A percentile compares a stretch with the other conserved stretches of the same genome.
phyloP scores from a whole-genome alignment of 2,329 filamentous ascomycete species.

The Sporothrix phasma region DNA sequence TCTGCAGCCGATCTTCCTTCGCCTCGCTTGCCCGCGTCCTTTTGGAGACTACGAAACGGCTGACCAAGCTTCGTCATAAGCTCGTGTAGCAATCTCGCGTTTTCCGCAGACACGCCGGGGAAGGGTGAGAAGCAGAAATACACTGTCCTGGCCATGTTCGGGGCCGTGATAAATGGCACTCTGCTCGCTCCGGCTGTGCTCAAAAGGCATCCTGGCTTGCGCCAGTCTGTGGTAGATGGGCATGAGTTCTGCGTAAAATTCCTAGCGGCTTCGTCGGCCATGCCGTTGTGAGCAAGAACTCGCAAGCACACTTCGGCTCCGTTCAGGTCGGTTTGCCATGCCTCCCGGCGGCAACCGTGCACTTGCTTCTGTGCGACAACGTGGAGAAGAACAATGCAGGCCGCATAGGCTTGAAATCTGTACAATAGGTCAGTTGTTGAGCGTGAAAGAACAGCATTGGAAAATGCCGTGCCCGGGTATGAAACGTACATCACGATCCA shows the following conservation, averaged over 20 bases:
- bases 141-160: not conserved
- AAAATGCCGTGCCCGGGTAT: too few species aligned
- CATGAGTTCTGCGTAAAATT: conserved; percentile 14
- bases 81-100: conserved; percentile 8
- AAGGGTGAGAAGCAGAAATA: conserved; percentile 12
- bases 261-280: conserved; percentile 9
- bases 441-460: not conserved
- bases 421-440: not conserved
- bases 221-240: conserved; percentile 11
- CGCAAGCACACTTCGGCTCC: conserved; percentile 22
- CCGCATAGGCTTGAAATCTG: conserved; percentile 26
- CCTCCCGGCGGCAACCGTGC: conserved; percentile 20
- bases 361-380: conserved; percentile 25
- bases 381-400: conserved; percentile 26
- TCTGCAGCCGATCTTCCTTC: not conserved
- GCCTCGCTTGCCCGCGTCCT: not conserved
- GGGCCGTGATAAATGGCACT: not conserved
- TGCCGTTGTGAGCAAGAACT: conserved; percentile 14
- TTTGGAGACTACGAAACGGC: conserved; percentile 13
- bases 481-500: conserved; percentile 25
- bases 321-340: conserved; percentile 23
- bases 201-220: not conserved
- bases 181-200: not conserved
- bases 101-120: conserved; percentile 2
- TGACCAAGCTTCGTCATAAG: conserved; percentile 16